Percentiles rank a stretch among this genome's conserved stretches.
Evolutionary conservation across 2,329 filamentous ascomycete species (phyloP).

Genomic region (Exutisphaerella laricina): DNA sequence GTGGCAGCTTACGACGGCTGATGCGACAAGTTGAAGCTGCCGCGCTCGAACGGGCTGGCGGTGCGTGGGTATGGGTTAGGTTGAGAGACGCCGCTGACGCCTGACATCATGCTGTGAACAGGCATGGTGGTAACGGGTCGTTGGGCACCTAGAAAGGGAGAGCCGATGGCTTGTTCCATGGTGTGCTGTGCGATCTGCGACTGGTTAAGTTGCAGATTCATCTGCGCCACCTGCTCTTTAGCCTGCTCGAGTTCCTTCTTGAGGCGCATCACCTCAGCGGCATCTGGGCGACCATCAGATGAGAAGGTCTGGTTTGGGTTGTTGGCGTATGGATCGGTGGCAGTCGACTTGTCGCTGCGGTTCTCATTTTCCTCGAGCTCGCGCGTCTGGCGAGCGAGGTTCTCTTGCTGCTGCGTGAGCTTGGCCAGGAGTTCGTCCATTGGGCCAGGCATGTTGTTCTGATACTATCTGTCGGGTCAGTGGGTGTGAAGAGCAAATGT

Average conservation of each 20-base stretch:
- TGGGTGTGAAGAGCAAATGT: slow-evolving; percentile 15
- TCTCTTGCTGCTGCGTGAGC: slow-evolving; percentile 63
- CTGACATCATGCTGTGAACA: slow-evolving; percentile 16
- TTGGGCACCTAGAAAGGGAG: slow-evolving; percentile 29
- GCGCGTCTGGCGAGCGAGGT: slow-evolving; percentile 56
- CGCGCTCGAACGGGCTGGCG: slow-evolving; percentile 15
- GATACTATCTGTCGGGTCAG: slow-evolving; percentile 6
- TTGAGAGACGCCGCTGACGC: slow-evolving; percentile 8
- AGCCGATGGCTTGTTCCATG: slow-evolving; percentile 44
- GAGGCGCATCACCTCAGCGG: slow-evolving; percentile 60
- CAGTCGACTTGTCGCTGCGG: slow-evolving; percentile 24
- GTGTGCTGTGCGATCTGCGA: slow-evolving; percentile 57
- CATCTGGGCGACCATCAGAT: slow-evolving; percentile 32
- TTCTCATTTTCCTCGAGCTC: slow-evolving; percentile 42
- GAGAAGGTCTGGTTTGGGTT: slow-evolving; percentile 21
- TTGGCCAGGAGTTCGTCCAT: slow-evolving; percentile 69
- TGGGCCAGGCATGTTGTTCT: slow-evolving; percentile 17
- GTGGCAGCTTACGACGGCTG: slow-evolving; percentile 19
- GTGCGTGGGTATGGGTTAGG: slow-evolving; percentile 11
- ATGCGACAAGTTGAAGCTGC: slow-evolving; percentile 15
- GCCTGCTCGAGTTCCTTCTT: slow-evolving; percentile 67
- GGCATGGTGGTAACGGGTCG: slow-evolving; percentile 28
- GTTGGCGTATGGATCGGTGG: slow-evolving; percentile 30
- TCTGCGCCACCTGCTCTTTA: slow-evolving; percentile 62
- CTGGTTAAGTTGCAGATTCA: slow-evolving; percentile 66